Conservation (phyloP, 2,329 filamentous ascomycete species). For the Fusarium azukiicola region DNA sequence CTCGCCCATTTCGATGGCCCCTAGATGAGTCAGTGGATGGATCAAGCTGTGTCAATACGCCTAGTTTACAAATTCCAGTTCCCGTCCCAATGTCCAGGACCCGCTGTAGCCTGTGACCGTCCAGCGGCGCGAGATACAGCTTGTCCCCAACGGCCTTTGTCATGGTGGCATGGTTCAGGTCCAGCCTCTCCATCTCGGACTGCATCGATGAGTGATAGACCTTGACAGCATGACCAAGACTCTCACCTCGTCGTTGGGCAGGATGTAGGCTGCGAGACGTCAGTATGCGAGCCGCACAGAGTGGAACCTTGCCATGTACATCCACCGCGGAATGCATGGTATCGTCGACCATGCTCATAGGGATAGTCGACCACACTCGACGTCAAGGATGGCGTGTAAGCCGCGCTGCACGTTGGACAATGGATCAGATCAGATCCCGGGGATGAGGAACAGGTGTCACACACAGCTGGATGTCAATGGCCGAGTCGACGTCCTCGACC, state of each 20-base stretch:
- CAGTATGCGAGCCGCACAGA: background rate
- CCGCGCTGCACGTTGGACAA: background rate
- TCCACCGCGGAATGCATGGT: slow-evolving; percentile 57
- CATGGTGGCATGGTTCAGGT: slow-evolving; percentile 60
- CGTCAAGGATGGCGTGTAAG: background rate
- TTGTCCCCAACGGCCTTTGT: slow-evolving; percentile 48
- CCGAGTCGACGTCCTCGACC: slow-evolving; percentile 4
- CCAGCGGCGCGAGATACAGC: slow-evolving; percentile 52
- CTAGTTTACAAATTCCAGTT: slow-evolving; percentile 63
- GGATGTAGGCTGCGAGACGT: slow-evolving; percentile 20
- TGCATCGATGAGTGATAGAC: background rate
- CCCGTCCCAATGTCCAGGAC: slow-evolving; percentile 69
- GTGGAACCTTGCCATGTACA: slow-evolving; percentile 31
- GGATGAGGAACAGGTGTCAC: slow-evolving; percentile 13
- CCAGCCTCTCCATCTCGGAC: slow-evolving; percentile 60
- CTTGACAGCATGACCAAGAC: background rate
- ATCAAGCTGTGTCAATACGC: background rate
- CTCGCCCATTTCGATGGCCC: slow-evolving; percentile 66
- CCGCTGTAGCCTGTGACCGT: slow-evolving; percentile 51
- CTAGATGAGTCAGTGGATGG: slow-evolving; percentile 25
- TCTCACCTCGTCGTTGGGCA: slow-evolving; percentile 27
- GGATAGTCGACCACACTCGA: slow-evolving; percentile 50
- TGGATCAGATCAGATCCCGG: background rate
- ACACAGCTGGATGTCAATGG: slow-evolving; percentile 13
- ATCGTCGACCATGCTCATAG: slow-evolving; percentile 54